Conservation (phyloP, 306 rosid genomes). For the Casuarina equisetifolia region DNA sequence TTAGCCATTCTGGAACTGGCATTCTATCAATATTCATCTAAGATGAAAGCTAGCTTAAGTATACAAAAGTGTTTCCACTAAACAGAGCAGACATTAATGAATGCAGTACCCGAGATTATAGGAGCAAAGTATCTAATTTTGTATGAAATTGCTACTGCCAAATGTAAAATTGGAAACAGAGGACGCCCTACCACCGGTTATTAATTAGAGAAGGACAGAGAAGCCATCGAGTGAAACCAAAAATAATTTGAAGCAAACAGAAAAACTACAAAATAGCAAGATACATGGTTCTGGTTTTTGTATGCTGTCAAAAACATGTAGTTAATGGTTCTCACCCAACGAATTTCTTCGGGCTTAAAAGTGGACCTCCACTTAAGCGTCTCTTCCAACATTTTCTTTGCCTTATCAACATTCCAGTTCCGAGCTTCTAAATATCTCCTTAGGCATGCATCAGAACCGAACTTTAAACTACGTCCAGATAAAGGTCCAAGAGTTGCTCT, state of each 20-base stretch:
- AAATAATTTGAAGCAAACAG: neutral
- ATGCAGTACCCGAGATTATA: neutral
- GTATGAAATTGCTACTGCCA: neutral
- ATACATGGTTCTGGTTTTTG: neutral
- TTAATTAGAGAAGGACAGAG: neutral
- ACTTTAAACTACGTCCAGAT: slow-evolving; percentile 64
- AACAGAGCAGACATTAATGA: neutral
- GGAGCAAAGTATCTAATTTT: neutral
- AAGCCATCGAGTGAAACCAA: neutral
- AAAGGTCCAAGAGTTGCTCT: slow-evolving; percentile 61
- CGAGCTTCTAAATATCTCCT: slow-evolving; percentile 82
- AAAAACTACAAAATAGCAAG: neutral
- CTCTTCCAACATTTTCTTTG: slow-evolving; percentile 84
- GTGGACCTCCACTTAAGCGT: slow-evolving; percentile 80
- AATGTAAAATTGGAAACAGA: neutral
- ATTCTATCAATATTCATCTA: neutral
- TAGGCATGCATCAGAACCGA: slow-evolving; percentile 70
- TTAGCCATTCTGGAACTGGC: neutral
- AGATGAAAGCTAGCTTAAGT: neutral
- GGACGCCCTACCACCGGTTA: neutral
- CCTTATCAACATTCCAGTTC: slow-evolving; percentile 73
- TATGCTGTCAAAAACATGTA: neutral
- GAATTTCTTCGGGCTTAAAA: slow-evolving; percentile 86
- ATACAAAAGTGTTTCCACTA: neutral
- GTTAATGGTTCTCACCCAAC: slow-evolving; percentile 59